Percentiles rank a stretch among this genome's conserved stretches.
Evolutionary conservation across 2,329 filamentous ascomycete genomes (phyloP).

Genomic region (Phialophora chinensis): DNA sequence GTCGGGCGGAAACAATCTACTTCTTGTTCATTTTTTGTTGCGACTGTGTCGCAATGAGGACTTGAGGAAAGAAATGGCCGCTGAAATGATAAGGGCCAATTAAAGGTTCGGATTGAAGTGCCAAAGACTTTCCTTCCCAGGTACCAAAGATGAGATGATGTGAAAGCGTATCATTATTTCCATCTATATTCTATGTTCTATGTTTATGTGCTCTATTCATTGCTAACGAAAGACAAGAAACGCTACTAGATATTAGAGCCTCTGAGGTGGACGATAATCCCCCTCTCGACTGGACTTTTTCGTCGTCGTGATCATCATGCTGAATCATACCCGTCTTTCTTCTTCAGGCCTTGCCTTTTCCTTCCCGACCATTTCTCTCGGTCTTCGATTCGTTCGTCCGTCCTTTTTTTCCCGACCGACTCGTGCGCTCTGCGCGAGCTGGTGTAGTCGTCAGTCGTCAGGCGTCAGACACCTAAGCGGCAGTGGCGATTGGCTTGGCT

Average conservation of each 20-base stretch:
- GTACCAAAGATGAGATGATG: not conserved
- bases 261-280: not conserved
- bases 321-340: not conserved
- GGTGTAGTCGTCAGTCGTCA: not conserved
- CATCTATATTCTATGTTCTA: not conserved
- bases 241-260: not conserved
- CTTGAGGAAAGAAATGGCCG: not conserved
- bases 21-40: too few relatives aligned
- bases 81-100: not conserved
- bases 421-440: not conserved
- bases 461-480: not conserved
- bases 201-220: not conserved
- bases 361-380: not conserved
- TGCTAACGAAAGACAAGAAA: not conserved
- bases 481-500: constrained; percentile 1
- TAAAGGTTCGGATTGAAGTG: not conserved
- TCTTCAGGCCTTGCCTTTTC: not conserved
- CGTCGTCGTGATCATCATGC: not conserved
- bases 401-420: not conserved
- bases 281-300: not conserved
- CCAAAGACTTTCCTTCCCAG: not conserved
- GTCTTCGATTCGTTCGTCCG: not conserved
- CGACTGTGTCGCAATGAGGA: too few relatives aligned
- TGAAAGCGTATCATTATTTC: not conserved
- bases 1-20: too few relatives aligned